Evolutionary conservation across 148 eudicot species (phyloP).

Genomic region (Vaccinium macrocarpon): DNA sequence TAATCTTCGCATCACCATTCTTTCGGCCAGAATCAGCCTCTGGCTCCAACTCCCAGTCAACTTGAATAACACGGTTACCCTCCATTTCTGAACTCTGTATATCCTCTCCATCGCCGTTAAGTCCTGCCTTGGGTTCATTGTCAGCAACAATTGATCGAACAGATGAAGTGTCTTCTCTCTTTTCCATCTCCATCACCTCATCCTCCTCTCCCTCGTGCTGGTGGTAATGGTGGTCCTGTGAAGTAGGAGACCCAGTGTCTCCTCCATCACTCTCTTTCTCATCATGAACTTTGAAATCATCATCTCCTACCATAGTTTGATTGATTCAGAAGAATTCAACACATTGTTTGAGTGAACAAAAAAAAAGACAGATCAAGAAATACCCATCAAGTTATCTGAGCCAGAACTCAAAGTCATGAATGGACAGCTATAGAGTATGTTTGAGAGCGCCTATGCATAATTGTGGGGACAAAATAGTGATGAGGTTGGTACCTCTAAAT

Average conservation of each 20-base stretch:
- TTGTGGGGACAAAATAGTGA: neutral
- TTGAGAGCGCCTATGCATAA: neutral
- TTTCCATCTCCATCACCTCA: conserved; percentile 22
- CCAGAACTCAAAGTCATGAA: conserved; percentile 18
- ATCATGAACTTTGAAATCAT: conserved; percentile 39
- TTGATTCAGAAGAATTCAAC: conserved; percentile 29
- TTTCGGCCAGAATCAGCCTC: conserved; percentile 29
- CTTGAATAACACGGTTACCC: conserved; percentile 28
- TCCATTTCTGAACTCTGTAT: conserved; percentile 13
- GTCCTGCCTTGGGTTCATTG: conserved; percentile 11
- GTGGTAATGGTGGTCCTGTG: conserved; percentile 32
- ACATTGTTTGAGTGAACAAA: neutral
- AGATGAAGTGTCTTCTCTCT: conserved; percentile 22
- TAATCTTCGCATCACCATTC: conserved; percentile 19
- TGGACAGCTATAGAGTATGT: neutral
- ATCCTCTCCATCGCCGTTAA: conserved; percentile 20
- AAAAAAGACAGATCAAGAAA: conserved; percentile 8
- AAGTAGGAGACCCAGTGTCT: conserved; percentile 39
- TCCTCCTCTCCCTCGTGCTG: conserved; percentile 39
- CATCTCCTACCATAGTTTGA: conserved; percentile 58
- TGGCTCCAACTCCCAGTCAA: conserved; percentile 31
- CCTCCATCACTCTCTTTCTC: conserved; percentile 60
- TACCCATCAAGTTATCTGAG: conserved; percentile 25
- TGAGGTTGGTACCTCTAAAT: neutral
- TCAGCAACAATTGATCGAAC: conserved; percentile 16